These are phyloP conservation scores for Lactarius quietus DNA, from an alignment of 768 basidiomycete genomes.

Conservation along the genomic window DNA sequence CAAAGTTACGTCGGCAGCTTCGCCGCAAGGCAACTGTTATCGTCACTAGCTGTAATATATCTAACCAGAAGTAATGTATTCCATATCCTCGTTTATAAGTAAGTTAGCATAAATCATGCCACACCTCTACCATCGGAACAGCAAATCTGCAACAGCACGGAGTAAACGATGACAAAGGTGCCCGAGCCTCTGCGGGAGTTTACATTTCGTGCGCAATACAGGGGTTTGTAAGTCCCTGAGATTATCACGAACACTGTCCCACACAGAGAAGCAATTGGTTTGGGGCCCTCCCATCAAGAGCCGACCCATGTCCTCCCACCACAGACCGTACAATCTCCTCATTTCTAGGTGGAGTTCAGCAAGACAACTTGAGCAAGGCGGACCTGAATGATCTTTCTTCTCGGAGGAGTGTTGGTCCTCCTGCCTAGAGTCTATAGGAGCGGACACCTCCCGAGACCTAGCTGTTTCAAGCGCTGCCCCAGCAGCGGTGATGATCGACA, in stretches of 20 bases:
- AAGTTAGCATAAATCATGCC: neutral
- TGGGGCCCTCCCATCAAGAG: slow-evolving; percentile 17
- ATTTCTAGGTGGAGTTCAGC: slow-evolving; percentile 20
- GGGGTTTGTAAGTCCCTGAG: slow-evolving; percentile 1
- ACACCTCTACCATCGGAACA: slow-evolving; percentile 1
- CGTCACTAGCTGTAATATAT: neutral
- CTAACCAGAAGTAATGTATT: slow-evolving; percentile 11
- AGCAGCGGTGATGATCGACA: slow-evolving; percentile 19
- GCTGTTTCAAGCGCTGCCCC: slow-evolving; percentile 11
- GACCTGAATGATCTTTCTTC: neutral
- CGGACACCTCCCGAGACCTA: neutral
- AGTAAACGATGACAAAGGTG: neutral
- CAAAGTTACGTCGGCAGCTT: neutral
- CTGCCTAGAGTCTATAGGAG: neutral
- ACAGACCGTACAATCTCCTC: slow-evolving; percentile 17
- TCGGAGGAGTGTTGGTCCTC: neutral
- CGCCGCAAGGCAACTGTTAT: neutral
- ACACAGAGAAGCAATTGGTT: slow-evolving; percentile 4
- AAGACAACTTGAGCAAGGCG: slow-evolving; percentile 17
- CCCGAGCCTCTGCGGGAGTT: neutral
- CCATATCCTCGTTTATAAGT: neutral
- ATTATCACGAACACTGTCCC: slow-evolving; percentile 6
- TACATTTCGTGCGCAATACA: neutral
- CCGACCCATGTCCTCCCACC: slow-evolving; percentile 24
- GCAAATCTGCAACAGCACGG: neutral